Evolutionary conservation across 192 early-diverging fungal genomes (phyloP), one percentile per base, ranked within the genome.

Genomic region (Obelidium mucronatum): DNA sequence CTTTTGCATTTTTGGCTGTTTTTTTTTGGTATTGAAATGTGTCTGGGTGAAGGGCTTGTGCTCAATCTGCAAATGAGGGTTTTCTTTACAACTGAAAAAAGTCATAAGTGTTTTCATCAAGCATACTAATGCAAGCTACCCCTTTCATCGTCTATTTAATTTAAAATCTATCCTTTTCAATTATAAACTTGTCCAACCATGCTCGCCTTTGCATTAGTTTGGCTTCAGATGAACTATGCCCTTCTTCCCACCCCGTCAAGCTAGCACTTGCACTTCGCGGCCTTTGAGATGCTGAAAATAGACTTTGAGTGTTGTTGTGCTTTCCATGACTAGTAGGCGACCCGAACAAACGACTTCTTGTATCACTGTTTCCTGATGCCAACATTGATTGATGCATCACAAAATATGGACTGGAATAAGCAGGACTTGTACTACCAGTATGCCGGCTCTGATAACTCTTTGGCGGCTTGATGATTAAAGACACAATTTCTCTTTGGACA

Each of bases 161-260:
- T 63, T 31, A 74, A 3, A 74, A 54, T 22, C 51, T 22, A 35
- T 59, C 5, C 30, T 60, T 63, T 33, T 74, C 60, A 37, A 51
- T 40, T 4, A 63, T 63, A 33, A 74, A 74, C 30, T 33, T 34
- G 6, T 74, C 72, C 30, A 74, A 39, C 72, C 72, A 74, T 11
- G 72, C 60, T 33, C 62, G 60, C 28, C 72, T 6, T 56, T 74
- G 30, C 28, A 19, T 31, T 40, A 74, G 42, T 62, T 62, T 62
- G 5, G 17, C 26, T 5, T 74, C 72, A 13, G 60, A 30, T 2
- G 13, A 5, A 19, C 6, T 51, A 26, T 44, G 56, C 1, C 60
- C 33, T 1, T 54, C 59, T 63, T 74, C 60, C 72, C 56, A 74
- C 2, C 40, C 15, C 1, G 5, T 58, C 0, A 36, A 33, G 24